A percentile compares a stretch with the other conserved stretches of the same genome.
phyloP scores from a whole-genome alignment of 2,329 filamentous ascomycete species.

The Myrmaecium sp. region DNA sequence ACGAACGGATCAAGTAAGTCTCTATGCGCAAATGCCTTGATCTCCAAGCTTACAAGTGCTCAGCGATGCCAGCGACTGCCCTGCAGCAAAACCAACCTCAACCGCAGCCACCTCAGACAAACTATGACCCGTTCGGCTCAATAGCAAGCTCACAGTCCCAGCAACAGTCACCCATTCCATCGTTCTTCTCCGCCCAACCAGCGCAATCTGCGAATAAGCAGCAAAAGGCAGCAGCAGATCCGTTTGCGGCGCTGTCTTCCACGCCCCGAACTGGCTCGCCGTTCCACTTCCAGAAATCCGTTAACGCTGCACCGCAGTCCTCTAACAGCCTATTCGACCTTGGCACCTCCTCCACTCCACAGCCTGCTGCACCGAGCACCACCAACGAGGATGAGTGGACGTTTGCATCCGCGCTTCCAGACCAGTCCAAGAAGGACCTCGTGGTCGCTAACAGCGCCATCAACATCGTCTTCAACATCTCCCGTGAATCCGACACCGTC shows the following conservation, averaged over 20 bases:
- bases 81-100: conserved; percentile 9
- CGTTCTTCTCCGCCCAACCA: conserved; percentile 20
- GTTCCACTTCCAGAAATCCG: conserved; percentile 30
- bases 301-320: conserved; percentile 15
- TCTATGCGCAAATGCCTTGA: conserved; percentile 3
- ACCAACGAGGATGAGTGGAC: conserved; percentile 95
- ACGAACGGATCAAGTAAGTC: conserved; percentile 22
- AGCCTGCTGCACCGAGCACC: conserved; percentile 25
- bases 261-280: conserved; percentile 33
- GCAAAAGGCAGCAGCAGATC: conserved; percentile 29
- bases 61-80: neutral
- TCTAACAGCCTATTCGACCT: conserved; percentile 20
- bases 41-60: conserved; percentile 1
- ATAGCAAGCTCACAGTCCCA: conserved; percentile 29
- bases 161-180: no score
- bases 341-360: conserved; percentile 10
- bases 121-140: conserved; percentile 40
- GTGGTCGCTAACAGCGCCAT: conserved; percentile 54
- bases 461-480: conserved; percentile 56
- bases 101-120: conserved; percentile 30
- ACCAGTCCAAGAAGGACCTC: conserved; percentile 43
- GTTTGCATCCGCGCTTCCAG: conserved; percentile 73
- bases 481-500: conserved; percentile 36
- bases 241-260: conserved; percentile 42
- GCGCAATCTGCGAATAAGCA: conserved; percentile 19